These are phyloP conservation scores for Tuber umbilicatum DNA, from an alignment of 495 filamentous ascomycete species.

Conservation along the genomic window DNA sequence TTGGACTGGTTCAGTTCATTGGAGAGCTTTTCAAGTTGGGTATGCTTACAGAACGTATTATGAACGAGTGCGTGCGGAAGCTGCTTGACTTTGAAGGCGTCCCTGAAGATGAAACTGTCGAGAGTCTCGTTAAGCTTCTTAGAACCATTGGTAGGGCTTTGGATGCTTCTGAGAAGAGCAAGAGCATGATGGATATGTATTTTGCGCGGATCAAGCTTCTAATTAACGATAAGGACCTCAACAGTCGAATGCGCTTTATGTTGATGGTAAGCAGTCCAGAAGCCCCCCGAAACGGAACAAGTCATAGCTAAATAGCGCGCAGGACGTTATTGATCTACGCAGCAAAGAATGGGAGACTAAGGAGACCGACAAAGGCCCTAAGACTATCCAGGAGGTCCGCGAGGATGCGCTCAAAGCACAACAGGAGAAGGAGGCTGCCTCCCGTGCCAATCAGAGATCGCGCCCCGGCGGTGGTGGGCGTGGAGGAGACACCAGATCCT, in stretches of 20 bases:
- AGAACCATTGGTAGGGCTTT: slow-evolving; percentile 84
- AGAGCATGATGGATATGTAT: slow-evolving; percentile 83
- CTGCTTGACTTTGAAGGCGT: slow-evolving; percentile 89
- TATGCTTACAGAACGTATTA: slow-evolving; percentile 98
- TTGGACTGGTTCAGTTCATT: slow-evolving; percentile 98
- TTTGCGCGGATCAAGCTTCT: slow-evolving; percentile 77
- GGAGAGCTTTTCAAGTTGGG: slow-evolving; percentile 96
- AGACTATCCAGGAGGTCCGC: slow-evolving; percentile 87
- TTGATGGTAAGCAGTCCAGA: slow-evolving; percentile 57
- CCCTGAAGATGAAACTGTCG: slow-evolving; percentile 91
- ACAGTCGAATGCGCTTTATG: slow-evolving; percentile 90
- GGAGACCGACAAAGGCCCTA: slow-evolving; percentile 84
- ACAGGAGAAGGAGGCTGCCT: slow-evolving; percentile 61
- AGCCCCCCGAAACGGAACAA: neutral
- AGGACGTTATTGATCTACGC: slow-evolving; percentile 83
- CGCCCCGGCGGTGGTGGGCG: slow-evolving; percentile 55
- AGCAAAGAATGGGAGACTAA: slow-evolving; percentile 70
- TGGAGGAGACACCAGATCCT: slow-evolving; percentile 76
- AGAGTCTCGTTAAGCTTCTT: slow-evolving; percentile 86
- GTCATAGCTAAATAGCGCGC: slow-evolving; percentile 15
- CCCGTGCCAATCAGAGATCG: slow-evolving; percentile 54
- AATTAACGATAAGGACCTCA: slow-evolving; percentile 66
- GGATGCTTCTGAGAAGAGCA: slow-evolving; percentile 71
- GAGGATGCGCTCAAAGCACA: slow-evolving; percentile 71
- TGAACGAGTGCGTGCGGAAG: slow-evolving; percentile 98